Conservation (phyloP, 2,329 filamentous ascomycete genomes). For the Pyricularia sp. region DNA sequence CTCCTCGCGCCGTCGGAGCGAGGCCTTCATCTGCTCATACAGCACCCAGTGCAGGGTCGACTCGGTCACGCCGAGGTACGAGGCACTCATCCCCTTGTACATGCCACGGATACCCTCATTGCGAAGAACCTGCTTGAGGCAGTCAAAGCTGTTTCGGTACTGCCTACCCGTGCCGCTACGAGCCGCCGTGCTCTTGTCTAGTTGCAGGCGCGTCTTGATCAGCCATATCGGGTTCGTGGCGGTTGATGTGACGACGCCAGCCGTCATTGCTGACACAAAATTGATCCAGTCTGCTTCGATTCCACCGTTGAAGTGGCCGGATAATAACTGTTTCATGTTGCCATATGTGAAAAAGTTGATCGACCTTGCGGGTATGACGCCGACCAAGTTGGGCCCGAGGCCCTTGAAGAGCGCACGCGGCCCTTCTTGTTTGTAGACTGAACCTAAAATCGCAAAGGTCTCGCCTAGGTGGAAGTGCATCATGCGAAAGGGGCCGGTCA, state of each 20-base stretch:
- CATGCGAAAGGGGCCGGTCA: slow-evolving; percentile 44
- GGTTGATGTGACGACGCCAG: slow-evolving; percentile 76
- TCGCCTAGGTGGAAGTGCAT: slow-evolving; percentile 66
- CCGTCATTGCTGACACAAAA: slow-evolving; percentile 59
- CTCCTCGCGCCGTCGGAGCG: slow-evolving; percentile 52
- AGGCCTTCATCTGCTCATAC: slow-evolving; percentile 82
- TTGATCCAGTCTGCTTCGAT: slow-evolving; percentile 64
- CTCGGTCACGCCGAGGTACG: slow-evolving; percentile 82
- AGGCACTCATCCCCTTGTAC: slow-evolving; percentile 83
- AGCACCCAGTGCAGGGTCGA: slow-evolving; percentile 87
- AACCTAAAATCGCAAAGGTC: slow-evolving; percentile 71
- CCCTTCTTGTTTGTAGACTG: slow-evolving; percentile 71
- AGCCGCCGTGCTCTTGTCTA: slow-evolving; percentile 72
- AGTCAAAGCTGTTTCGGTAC: slow-evolving; percentile 83
- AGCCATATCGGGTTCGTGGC: slow-evolving; percentile 95
- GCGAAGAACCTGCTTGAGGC: slow-evolving; percentile 66
- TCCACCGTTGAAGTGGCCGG: slow-evolving; percentile 57
- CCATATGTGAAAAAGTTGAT: slow-evolving; percentile 95
- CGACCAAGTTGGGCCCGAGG: slow-evolving; percentile 76
- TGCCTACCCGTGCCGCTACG: slow-evolving; percentile 43
- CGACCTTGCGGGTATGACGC: slow-evolving; percentile 75
- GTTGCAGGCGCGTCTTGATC: slow-evolving; percentile 82
- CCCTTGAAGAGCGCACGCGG: slow-evolving; percentile 86
- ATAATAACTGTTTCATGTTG: slow-evolving; percentile 75
- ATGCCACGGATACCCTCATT: slow-evolving; percentile 71